phyloP scores from a whole-genome alignment of 305 asterid genomes.

The Fraxinus velutina region DNA sequence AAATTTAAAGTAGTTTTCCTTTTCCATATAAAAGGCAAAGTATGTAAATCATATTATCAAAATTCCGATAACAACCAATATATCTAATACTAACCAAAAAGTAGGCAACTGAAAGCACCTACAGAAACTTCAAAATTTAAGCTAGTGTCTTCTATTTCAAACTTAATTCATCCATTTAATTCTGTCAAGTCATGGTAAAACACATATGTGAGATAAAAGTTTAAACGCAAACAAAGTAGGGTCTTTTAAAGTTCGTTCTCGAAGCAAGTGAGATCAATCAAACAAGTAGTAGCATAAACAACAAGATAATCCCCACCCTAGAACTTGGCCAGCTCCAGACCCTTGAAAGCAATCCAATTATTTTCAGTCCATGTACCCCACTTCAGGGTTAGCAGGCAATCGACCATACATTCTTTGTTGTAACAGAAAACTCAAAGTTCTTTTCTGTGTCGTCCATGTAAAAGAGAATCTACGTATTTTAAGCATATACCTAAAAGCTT shows the following conservation, averaged over 20 bases:
- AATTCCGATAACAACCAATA: neutral
- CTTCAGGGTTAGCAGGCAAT: neutral
- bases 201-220: neutral
- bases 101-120: neutral
- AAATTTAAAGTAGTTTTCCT: neutral
- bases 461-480: neutral
- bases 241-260: neutral
- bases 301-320: conserved; percentile 4
- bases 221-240: neutral
- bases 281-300: neutral
- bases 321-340: conserved; percentile 14
- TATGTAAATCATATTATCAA: neutral
- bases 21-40: neutral
- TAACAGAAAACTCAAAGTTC: neutral
- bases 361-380: neutral
- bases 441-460: neutral
- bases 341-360: conserved; percentile 1
- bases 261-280: neutral
- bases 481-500: neutral
- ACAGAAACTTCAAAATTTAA: conserved; percentile 13
- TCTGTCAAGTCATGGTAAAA: neutral
- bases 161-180: neutral
- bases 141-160: neutral
- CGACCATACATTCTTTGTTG: neutral
- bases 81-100: neutral